Conservation (phyloP, 2,329 filamentous ascomycete species). For the Neonectria punicea region DNA sequence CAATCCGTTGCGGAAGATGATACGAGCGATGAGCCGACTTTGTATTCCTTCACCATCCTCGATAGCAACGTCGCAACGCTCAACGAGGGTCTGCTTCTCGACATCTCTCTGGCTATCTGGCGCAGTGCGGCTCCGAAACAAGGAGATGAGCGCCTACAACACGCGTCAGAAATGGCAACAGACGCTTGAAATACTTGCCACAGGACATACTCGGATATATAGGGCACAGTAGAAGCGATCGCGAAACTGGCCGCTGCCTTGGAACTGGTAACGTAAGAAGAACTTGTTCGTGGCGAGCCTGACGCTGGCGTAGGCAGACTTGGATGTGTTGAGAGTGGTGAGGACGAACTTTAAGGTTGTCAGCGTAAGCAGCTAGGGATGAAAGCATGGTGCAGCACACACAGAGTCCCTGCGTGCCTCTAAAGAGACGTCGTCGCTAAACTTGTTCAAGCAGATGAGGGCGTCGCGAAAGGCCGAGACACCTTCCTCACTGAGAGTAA, state of each 20-base stretch:
- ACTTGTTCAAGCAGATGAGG: slow-evolving; percentile 79
- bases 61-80: slow-evolving; percentile 78
- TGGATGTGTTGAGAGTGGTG: slow-evolving; percentile 81
- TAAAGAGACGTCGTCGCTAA: slow-evolving; percentile 81
- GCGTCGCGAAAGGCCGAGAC: slow-evolving; percentile 77
- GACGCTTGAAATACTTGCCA: not conserved
- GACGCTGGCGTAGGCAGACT: slow-evolving; percentile 81
- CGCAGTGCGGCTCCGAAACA: slow-evolving; percentile 74
- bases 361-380: not conserved
- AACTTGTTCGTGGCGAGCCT: slow-evolving; percentile 74
- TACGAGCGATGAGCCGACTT: slow-evolving; percentile 79
- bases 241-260: slow-evolving; percentile 60
- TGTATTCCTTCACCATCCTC: slow-evolving; percentile 77
- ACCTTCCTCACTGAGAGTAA: slow-evolving; percentile 79
- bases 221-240: slow-evolving; percentile 79
- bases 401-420: slow-evolving; percentile 77
- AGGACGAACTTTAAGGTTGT: slow-evolving; percentile 68
- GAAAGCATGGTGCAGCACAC: slow-evolving; percentile 28
- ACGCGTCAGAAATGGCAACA: not conserved
- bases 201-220: slow-evolving; percentile 70
- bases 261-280: slow-evolving; percentile 78
- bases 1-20: slow-evolving; percentile 79
- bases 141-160: slow-evolving; percentile 71
- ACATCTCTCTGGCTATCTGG: slow-evolving; percentile 66
- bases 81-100: slow-evolving; percentile 76